phyloP scores from a whole-genome alignment of 1,284 basidiomycete species.

The Jaminaea rosea region DNA sequence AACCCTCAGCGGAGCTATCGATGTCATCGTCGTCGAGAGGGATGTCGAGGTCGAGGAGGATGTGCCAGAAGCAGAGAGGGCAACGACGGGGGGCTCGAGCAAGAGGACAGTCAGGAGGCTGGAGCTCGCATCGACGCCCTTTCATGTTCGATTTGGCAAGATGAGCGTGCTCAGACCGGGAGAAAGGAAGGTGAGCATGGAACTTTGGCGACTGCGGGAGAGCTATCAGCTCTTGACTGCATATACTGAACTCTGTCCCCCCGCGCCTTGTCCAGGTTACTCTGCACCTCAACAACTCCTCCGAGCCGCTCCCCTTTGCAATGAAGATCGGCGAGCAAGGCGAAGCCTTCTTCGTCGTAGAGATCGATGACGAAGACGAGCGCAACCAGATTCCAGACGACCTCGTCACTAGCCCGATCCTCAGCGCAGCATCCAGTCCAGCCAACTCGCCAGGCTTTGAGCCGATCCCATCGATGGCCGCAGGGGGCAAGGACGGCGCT shows the following conservation, averaged over 20 bases:
- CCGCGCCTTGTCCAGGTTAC: conserved; percentile 11
- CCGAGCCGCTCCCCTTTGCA: conserved; percentile 68
- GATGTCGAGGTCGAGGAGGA: conserved; percentile 52
- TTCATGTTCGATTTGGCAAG: conserved; percentile 97
- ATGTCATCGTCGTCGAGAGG: conserved; percentile 50
- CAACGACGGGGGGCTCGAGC: not conserved
- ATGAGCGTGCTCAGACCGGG: conserved; percentile 86
- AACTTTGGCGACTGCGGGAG: too few relatives aligned
- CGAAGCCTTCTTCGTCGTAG: conserved; percentile 97
- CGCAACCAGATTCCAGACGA: conserved; percentile 70
- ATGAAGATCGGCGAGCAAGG: conserved; percentile 99
- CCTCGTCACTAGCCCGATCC: conserved; percentile 76
- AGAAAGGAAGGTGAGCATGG: conserved; percentile 70
- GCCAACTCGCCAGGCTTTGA: conserved; percentile 5
- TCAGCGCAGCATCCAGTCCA: conserved; percentile 42
- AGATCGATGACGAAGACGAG: conserved; percentile 64
- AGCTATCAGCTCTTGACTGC: too few relatives aligned
- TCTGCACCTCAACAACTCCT: conserved; percentile 36
- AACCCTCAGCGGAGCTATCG: conserved; percentile 46
- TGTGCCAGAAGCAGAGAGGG: conserved; percentile 38
- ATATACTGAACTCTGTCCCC: not conserved
- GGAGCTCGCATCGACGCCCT: conserved; percentile 83
- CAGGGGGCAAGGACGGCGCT: too few relatives aligned
- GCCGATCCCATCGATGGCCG: too few relatives aligned
- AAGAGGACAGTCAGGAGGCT: conserved; percentile 9